Base-by-base conservation (phyloP, 1,284 basidiomycete genomes). In the Naganishia sp. region DNA sequence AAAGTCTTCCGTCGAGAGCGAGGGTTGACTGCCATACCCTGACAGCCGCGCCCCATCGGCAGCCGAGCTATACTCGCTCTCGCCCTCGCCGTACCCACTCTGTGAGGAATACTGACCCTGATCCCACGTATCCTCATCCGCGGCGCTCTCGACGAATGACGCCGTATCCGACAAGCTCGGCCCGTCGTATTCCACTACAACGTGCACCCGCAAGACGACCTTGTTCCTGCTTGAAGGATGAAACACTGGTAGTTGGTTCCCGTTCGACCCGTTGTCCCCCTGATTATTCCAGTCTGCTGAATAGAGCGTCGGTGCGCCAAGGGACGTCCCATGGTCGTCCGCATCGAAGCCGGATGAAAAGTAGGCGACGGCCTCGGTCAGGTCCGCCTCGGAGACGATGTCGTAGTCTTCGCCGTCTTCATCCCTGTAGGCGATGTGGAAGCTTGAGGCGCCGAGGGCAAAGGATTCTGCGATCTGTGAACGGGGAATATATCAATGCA, bases 111-210 rank as follows among this genome's bases (percentile, higher is more conserved):
- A 45, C 32, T 53, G 43, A n/a, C 50, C 51, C 21, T 63, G 25
- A 3, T 45, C 61, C 61, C 61, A 63, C 13, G 18, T 25, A 46
- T 43, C 51, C 6, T 15, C 51, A 17, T 35, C 39, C 17, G 18
- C 9, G 10, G 28, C 61, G 51, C 72, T 77, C 55, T 72, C 76
- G 3, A 84, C 85, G 15, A 93, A 81, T 13, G 90, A 92, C 7
- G 86, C 87, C 0, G 90, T 90, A 72, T 94, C 92, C 17, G 90
- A 92, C 65, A 94, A 82, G 76, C 88, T 90, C n/a, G 89, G 91
- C 0, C 91, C 90, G 74, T 94, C 92, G 72, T 92, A 93, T 70
- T 93, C 91, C 66, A 93, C 86, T 4, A 83, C 82, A 39, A 95
- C 87, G 52, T 87, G 83, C 50, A 94, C 85, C 18, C 85, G 83